Evolutionary conservation across 352 stramenopile species (phyloP).

Genomic region (Elongisporangium prolatum): DNA sequence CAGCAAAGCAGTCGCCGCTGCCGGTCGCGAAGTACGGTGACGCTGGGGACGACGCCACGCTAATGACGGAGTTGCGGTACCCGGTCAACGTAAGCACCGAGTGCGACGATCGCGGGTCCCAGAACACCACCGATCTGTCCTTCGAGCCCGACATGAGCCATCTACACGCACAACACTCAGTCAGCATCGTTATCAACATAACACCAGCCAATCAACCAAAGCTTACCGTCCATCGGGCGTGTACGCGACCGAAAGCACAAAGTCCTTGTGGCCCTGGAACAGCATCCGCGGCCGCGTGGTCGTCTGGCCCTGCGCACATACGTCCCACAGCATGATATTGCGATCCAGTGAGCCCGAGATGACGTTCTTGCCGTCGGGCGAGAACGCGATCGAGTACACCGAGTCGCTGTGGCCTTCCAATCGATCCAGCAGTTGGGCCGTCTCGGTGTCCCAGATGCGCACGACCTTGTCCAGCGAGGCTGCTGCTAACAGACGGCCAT

Average conservation of each 20-base stretch:
- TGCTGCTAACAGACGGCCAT: conserved; percentile 71
- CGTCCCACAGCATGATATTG: conserved; percentile 88
- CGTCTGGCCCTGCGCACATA: conserved; percentile 70
- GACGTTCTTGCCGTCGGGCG: conserved; percentile 81
- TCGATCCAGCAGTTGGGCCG: conserved; percentile 71
- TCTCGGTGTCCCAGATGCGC: conserved; percentile 84
- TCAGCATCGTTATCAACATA: too few species aligned
- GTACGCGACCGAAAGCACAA: conserved; percentile 82
- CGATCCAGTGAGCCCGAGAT: conserved; percentile 82
- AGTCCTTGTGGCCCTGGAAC: conserved; percentile 87
- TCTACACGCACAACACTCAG: conserved; percentile 28
- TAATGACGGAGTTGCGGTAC: conserved; percentile 87
- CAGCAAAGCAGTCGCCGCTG: conserved; percentile 80
- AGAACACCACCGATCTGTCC: conserved; percentile 84
- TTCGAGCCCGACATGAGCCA: conserved; percentile 88
- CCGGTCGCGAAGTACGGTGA: conserved; percentile 85
- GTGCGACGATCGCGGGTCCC: conserved; percentile 76
- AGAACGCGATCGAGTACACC: conserved; percentile 87
- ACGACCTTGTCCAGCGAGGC: conserved; percentile 84
- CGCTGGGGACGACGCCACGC: conserved; percentile 75
- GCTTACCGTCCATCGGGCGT: conserved; percentile 82
- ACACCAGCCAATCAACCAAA: too few species aligned
- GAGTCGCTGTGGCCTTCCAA: conserved; percentile 84
- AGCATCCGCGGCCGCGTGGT: conserved; percentile 82
- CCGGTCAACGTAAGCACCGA: conserved; percentile 79